phyloP scores from a whole-genome alignment of 1,284 basidiomycete species.

The Vanrija humicola region DNA sequence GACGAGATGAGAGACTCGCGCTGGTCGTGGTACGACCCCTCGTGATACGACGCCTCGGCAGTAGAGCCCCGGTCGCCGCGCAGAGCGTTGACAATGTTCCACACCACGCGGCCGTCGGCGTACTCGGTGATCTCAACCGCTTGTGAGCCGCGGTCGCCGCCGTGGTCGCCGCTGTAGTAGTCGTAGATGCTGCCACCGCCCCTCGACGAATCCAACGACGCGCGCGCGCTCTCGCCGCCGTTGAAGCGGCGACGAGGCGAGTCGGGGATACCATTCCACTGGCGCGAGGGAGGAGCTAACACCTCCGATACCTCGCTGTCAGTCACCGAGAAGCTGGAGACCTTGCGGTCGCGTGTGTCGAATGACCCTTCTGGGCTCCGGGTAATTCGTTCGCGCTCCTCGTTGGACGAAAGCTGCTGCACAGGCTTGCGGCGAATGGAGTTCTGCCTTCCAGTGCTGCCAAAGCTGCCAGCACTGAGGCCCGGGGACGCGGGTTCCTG shows the following conservation, averaged over 20 bases:
- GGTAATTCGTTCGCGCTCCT: conserved; percentile 26
- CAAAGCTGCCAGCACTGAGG: neutral
- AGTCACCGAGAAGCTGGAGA: no score
- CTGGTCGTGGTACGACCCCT: no score
- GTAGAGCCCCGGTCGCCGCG: conserved; percentile 10
- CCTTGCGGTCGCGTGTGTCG: no score
- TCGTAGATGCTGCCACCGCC: conserved; percentile 9
- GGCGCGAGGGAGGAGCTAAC: no score
- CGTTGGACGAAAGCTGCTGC: conserved; percentile 12
- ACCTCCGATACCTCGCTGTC: no score
- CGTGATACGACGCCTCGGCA: no score
- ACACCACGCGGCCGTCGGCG: conserved; percentile 42
- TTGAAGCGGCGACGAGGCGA: no score
- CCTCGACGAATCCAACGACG: neutral
- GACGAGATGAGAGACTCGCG: no score
- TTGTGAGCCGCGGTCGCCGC: neutral
- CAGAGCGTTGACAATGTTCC: conserved; percentile 43
- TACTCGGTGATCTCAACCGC: conserved; percentile 46
- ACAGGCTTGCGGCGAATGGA: conserved; percentile 40
- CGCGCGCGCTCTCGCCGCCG: no score
- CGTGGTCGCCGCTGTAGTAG: conserved; percentile 5
- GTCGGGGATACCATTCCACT: no score
- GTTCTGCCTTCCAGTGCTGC: conserved; percentile 1
- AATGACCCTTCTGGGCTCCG: no score
- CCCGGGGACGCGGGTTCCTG: neutral